phyloP scores from a whole-genome alignment of 2,329 filamentous ascomycete species.

The Emergomyces orientalis region DNA sequence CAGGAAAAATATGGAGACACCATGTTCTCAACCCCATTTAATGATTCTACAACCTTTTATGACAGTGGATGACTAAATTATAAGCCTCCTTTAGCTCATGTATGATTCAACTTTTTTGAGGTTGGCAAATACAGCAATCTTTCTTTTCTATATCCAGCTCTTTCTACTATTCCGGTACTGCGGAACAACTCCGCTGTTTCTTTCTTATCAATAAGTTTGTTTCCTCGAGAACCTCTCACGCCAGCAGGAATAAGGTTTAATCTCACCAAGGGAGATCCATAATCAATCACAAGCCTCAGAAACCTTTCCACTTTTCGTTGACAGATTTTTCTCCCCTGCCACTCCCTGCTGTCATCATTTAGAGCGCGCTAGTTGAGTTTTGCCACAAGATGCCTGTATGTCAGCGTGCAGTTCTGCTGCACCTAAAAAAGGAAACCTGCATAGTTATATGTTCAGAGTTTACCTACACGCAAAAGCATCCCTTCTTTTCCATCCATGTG shows the following conservation, averaged over 20 bases:
- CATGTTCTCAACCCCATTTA: background rate
- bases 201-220: background rate
- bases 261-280: background rate
- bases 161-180: background rate
- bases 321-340: background rate
- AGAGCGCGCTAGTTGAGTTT: background rate
- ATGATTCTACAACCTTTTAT: background rate
- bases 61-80: background rate
- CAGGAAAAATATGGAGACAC: background rate
- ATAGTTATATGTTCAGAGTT: background rate
- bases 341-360: background rate
- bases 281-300: background rate
- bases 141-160: background rate
- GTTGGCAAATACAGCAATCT: background rate
- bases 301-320: background rate
- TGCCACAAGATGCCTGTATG: background rate
- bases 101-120: background rate
- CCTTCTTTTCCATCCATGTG: background rate
- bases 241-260: background rate
- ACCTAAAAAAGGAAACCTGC: background rate
- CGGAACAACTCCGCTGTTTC: background rate
- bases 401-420: background rate
- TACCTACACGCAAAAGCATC: background rate
- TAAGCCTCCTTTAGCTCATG: background rate
- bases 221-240: background rate